These are phyloP conservation scores for Murraya koenigii DNA, from an alignment of 345 rosid species.

Conservation along the genomic window DNA sequence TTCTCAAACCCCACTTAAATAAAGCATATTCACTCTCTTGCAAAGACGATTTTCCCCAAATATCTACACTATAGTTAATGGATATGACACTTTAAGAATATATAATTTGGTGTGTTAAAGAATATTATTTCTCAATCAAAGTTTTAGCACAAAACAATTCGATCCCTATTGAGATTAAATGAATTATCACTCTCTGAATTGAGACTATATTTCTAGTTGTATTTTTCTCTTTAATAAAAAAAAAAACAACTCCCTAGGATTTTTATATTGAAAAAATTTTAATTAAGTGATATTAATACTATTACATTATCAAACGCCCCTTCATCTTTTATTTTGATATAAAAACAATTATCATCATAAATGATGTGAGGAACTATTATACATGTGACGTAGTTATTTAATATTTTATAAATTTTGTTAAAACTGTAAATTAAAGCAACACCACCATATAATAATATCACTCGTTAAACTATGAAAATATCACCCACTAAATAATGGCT, in stretches of 20 bases:
- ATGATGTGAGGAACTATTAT: too few species aligned
- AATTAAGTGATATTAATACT: background rate
- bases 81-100: background rate
- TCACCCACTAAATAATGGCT: too few species aligned
- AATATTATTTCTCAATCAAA: constrained; percentile 14
- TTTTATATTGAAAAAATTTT: too few species aligned
- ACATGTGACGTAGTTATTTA: too few species aligned
- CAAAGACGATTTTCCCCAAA: background rate
- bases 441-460: too few species aligned
- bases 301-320: background rate
- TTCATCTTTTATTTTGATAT: too few species aligned
- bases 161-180: background rate
- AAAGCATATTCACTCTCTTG: background rate
- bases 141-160: background rate
- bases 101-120: background rate
- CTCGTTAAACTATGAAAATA: too few species aligned
- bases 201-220: background rate
- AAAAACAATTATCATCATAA: too few species aligned
- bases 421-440: too few species aligned
- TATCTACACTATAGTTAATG: background rate
- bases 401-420: too few species aligned
- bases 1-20: background rate
- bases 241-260: background rate
- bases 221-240: background rate
- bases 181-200: background rate